These are phyloP conservation scores for Aureobasidium mangrovei DNA, from an alignment of 2,329 filamentous ascomycete genomes.

Conservation along the genomic window DNA sequence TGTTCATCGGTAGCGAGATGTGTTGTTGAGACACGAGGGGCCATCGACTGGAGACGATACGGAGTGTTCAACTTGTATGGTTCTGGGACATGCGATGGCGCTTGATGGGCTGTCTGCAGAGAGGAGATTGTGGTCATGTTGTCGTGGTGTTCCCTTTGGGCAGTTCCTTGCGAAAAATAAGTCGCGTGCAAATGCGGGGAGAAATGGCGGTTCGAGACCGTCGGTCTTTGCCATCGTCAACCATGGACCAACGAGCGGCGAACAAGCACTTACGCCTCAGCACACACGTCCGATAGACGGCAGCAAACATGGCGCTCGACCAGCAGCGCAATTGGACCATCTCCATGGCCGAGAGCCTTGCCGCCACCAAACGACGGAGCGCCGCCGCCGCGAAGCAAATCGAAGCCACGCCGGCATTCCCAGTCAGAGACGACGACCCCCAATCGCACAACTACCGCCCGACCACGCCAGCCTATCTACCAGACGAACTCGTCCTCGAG, in stretches of 20 bases:
- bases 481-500: slow-evolving; percentile 45
- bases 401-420: background rate
- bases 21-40: too few species aligned
- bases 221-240: background rate
- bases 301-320: slow-evolving; percentile 26
- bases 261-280: background rate
- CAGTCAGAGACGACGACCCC: slow-evolving; percentile 6
- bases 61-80: too few species aligned
- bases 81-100: too few species aligned
- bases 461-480: slow-evolving; percentile 33
- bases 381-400: background rate
- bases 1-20: too few species aligned
- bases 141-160: too few species aligned
- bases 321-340: slow-evolving; percentile 28
- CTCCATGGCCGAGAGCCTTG: slow-evolving; percentile 29
- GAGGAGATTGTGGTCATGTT: too few species aligned
- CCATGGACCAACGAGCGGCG: background rate
- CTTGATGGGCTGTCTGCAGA: too few species aligned
- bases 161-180: background rate
- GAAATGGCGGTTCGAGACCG: background rate
- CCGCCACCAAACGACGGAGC: background rate
- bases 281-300: background rate
- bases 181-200: slow-evolving; percentile 7
- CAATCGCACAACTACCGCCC: slow-evolving; percentile 3
- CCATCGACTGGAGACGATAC: too few species aligned